These are phyloP conservation scores for Metarhizium rileyi DNA, from an alignment of 2,329 filamentous ascomycete species.

Conservation along the genomic window DNA sequence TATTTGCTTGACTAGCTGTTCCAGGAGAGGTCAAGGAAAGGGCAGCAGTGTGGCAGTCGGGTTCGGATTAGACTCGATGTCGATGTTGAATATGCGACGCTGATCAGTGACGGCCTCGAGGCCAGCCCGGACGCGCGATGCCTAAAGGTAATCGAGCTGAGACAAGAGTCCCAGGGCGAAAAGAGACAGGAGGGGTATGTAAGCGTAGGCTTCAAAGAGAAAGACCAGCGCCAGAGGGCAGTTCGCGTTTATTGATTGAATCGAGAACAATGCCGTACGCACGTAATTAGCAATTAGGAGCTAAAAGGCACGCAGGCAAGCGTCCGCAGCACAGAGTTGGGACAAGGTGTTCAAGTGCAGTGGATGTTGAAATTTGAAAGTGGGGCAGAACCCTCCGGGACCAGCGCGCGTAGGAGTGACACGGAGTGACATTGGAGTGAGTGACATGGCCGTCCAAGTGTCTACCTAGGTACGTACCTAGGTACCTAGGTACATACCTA, in stretches of 20 bases:
- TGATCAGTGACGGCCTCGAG: too few relatives aligned
- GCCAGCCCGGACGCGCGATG: neutral
- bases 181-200: neutral
- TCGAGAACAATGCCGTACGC: neutral
- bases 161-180: neutral
- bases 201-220: neutral
- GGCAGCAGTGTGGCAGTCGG: too few relatives aligned
- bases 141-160: neutral
- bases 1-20: neutral
- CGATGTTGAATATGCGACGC: neutral
- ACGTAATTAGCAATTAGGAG: too few relatives aligned
- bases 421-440: neutral
- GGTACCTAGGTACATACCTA: too few relatives aligned
- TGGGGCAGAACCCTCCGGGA: neutral
- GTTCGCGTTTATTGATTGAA: neutral
- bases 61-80: neutral
- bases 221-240: neutral
- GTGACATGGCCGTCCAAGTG: neutral
- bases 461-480: too few relatives aligned
- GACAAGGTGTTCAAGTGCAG: neutral
- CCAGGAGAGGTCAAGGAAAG: neutral
- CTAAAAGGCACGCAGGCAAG: too few relatives aligned
- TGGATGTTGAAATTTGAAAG: slow-evolving; percentile 1
- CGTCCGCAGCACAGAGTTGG: neutral
- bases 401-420: neutral